A percentile compares a stretch with the other conserved stretches of the same genome.
Conservation (phyloP, 2,329 filamentous ascomycete genomes). For the Stagonosporopsis vannaccii region DNA sequence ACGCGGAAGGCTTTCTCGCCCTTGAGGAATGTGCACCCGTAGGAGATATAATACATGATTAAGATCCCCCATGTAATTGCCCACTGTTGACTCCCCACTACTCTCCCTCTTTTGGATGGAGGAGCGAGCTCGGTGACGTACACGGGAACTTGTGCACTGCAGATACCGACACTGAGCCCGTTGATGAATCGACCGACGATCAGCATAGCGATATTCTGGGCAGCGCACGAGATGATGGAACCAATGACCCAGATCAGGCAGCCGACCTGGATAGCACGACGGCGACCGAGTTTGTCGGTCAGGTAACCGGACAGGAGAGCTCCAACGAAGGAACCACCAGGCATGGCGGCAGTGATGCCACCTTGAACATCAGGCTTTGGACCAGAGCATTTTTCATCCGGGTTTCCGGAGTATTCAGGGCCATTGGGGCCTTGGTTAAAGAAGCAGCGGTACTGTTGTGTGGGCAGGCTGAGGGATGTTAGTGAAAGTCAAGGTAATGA, state of each 20-base stretch:
- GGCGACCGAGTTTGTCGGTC: constrained; percentile 65
- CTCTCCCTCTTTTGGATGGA: constrained; percentile 64
- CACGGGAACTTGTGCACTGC: constrained; percentile 72
- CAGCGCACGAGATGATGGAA: constrained; percentile 67
- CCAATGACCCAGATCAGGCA: constrained; percentile 64
- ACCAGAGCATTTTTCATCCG: constrained; percentile 58
- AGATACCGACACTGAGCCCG: constrained; percentile 76
- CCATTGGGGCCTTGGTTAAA: constrained; percentile 64
- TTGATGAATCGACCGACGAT: constrained; percentile 75
- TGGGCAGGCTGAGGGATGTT: constrained; percentile 60
- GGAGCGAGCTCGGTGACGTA: constrained; percentile 73
- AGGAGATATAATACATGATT: constrained; percentile 49
- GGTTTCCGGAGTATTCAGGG: constrained; percentile 46
- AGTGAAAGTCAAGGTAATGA: neutral
- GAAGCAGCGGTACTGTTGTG: constrained; percentile 73
- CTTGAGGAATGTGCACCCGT: constrained; percentile 46
- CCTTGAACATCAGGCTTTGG: constrained; percentile 65
- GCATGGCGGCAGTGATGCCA: constrained; percentile 74
- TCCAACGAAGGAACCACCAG: constrained; percentile 73
- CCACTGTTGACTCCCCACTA: constrained; percentile 77
- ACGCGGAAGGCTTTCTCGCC: constrained; percentile 46
- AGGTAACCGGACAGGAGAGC: constrained; percentile 66
- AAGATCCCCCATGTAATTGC: constrained; percentile 71
- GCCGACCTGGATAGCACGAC: constrained; percentile 61
- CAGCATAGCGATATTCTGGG: constrained; percentile 74